Conservation (phyloP, 371 early-diverging fungal species). For the Zopfochytrium polystomum region DNA sequence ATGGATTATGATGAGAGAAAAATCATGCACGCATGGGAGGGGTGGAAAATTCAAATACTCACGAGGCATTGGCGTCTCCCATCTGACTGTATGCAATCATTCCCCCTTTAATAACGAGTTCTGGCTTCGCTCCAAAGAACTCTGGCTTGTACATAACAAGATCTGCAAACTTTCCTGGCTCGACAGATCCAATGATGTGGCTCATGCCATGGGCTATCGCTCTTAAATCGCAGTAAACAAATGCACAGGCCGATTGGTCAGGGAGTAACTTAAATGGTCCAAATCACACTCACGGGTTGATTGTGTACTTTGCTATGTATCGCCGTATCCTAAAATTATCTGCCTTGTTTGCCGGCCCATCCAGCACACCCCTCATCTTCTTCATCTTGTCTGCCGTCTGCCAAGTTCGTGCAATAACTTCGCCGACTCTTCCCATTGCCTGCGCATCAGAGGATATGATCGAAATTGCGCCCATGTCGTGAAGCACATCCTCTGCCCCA, state of each 20-base stretch:
- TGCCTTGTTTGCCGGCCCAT: constrained; percentile 12
- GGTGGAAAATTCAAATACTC: constrained; percentile 10
- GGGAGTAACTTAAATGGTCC: neutral
- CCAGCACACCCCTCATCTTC: constrained; percentile 69
- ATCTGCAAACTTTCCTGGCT: constrained; percentile 89
- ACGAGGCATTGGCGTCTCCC: constrained; percentile 87
- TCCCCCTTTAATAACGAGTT: constrained; percentile 82
- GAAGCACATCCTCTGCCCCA: constrained; percentile 88
- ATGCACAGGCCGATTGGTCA: neutral
- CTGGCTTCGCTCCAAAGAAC: constrained; percentile 86
- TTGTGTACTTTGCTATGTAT: constrained; percentile 93
- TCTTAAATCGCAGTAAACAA: constrained; percentile 34
- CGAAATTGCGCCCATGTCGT: constrained; percentile 87
- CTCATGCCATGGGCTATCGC: constrained; percentile 86
- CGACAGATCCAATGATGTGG: constrained; percentile 87
- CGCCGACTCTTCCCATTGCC: constrained; percentile 94
- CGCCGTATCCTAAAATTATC: constrained; percentile 55
- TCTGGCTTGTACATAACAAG: constrained; percentile 78
- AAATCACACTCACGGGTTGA: constrained; percentile 70
- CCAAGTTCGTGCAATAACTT: constrained; percentile 88
- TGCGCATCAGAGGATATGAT: constrained; percentile 88
- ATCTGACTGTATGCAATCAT: constrained; percentile 75
- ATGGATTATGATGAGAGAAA: neutral
- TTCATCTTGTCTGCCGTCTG: constrained; percentile 93
- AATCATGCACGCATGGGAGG: neutral